phyloP scores from a whole-genome alignment of 768 basidiomycete species.

The Calvatia gigantea region DNA sequence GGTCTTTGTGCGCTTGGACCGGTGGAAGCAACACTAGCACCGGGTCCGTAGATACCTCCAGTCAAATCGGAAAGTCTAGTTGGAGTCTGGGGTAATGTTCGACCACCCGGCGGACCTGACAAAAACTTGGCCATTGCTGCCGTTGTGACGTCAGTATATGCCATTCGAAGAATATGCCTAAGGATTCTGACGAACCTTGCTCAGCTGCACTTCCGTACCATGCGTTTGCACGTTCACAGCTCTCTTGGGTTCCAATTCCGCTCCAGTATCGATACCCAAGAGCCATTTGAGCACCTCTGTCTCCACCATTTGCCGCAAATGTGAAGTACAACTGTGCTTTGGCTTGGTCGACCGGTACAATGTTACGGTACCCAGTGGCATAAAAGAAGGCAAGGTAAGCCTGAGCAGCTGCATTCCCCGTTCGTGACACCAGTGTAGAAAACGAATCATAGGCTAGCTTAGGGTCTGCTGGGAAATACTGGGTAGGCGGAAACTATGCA shows the following conservation, averaged over 20 bases:
- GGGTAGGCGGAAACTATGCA: constrained; percentile 68
- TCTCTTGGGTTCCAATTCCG: constrained; percentile 88
- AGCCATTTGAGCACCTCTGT: constrained; percentile 88
- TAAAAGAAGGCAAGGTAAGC: constrained; percentile 85
- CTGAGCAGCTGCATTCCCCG: constrained; percentile 88
- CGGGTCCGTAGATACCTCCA: constrained; percentile 93
- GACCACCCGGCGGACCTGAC: constrained; percentile 88
- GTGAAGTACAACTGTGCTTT: constrained; percentile 91
- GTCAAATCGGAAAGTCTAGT: constrained; percentile 84
- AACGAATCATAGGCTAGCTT: constrained; percentile 62
- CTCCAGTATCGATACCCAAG: constrained; percentile 94
- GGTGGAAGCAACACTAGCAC: constrained; percentile 91
- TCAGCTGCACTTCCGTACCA: constrained; percentile 94
- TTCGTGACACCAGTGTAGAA: constrained; percentile 54
- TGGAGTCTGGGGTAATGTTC: constrained; percentile 76
- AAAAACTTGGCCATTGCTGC: constrained; percentile 77
- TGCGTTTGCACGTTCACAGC: constrained; percentile 75
- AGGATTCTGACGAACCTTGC: constrained; percentile 46
- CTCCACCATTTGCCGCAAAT: constrained; percentile 85
- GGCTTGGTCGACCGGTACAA: constrained; percentile 65
- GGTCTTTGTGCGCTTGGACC: constrained; percentile 68
- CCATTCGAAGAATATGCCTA: not conserved
- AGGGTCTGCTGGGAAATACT: constrained; percentile 60
- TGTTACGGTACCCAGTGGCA: constrained; percentile 73
- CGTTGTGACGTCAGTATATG: not conserved